These are phyloP conservation scores for Ceratobasidium sp. DNA, from an alignment of 1,284 basidiomycete genomes.

Conservation along the genomic window DNA sequence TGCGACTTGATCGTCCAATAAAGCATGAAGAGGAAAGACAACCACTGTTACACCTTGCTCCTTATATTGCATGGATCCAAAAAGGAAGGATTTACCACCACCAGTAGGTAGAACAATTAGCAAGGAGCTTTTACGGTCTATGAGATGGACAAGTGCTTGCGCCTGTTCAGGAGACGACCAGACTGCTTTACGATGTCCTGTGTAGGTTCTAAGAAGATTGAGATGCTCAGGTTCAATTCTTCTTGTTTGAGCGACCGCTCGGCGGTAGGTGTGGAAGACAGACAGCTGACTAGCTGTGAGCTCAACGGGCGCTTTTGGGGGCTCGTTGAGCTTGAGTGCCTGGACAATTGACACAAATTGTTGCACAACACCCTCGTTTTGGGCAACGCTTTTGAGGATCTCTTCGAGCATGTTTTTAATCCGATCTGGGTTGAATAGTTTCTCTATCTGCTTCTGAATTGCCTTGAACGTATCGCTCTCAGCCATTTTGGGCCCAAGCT, in stretches of 20 bases:
- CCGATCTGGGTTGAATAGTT: neutral
- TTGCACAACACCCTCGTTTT: no score
- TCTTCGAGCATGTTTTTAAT: neutral
- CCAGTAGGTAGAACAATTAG: conserved; percentile 2
- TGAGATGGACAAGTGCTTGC: neutral
- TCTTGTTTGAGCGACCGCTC: no score
- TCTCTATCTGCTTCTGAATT: neutral
- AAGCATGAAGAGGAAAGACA: neutral
- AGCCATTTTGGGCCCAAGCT: neutral
- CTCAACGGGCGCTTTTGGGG: no score
- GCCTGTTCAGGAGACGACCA: neutral
- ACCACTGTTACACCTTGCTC: conserved; percentile 1
- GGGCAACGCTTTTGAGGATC: no score
- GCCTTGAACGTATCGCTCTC: neutral
- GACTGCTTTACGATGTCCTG: neutral
- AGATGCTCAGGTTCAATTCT: neutral
- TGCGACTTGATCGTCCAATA: neutral
- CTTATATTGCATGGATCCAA: neutral
- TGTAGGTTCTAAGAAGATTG: neutral
- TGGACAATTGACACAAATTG: neutral
- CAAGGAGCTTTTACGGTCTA: neutral
- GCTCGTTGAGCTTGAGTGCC: neutral
- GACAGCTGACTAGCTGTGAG: no score
- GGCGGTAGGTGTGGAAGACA: no score
- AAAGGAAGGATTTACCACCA: conserved; percentile 11